Percentiles rank a stretch among this genome's conserved stretches.
Conservation (phyloP, 352 stramenopile genomes). For the Peronosclerospora sorghi region DNA sequence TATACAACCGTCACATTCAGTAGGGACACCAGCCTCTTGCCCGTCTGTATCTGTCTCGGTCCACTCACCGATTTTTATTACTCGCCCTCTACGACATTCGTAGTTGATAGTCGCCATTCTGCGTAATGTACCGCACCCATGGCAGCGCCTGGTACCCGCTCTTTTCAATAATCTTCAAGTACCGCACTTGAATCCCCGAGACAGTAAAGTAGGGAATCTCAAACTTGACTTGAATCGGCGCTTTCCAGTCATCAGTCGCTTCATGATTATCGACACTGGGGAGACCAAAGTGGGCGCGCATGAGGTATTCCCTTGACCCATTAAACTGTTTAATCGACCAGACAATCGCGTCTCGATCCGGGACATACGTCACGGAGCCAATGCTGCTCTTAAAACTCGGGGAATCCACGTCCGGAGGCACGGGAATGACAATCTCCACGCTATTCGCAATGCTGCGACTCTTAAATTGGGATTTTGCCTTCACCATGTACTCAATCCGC, state of each 20-base stretch:
- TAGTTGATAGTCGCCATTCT: slow-evolving; percentile 98
- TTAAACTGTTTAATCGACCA: slow-evolving; percentile 99
- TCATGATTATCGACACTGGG: slow-evolving; percentile 89
- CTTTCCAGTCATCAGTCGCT: slow-evolving; percentile 83
- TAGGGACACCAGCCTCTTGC: too few species aligned
- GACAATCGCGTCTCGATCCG: slow-evolving; percentile 96
- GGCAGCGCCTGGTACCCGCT: slow-evolving; percentile 98
- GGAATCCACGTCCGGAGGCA: slow-evolving; percentile 97
- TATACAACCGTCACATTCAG: too few species aligned
- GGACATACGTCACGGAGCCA: slow-evolving; percentile 96
- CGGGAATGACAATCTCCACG: slow-evolving; percentile 99
- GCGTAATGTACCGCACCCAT: slow-evolving; percentile 99
- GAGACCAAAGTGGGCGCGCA: slow-evolving; percentile 98
- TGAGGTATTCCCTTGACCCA: slow-evolving; percentile 96
- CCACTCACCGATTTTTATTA: too few species aligned
- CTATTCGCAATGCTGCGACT: slow-evolving; percentile 97
- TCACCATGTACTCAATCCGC: slow-evolving; percentile 98
- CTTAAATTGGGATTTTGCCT: slow-evolving; percentile 99
- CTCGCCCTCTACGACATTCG: too few species aligned
- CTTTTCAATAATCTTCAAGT: slow-evolving; percentile 99
- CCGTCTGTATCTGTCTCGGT: too few species aligned
- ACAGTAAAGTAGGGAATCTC: slow-evolving; percentile 94
- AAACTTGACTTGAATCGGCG: slow-evolving; percentile 93
- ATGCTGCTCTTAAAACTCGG: slow-evolving; percentile 98
- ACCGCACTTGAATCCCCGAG: slow-evolving; percentile 97